Percentiles rank a stretch among this genome's conserved stretches.
These are phyloP conservation scores for Castanea mollissima DNA, from an alignment of 306 rosid species.

Conservation along the genomic window DNA sequence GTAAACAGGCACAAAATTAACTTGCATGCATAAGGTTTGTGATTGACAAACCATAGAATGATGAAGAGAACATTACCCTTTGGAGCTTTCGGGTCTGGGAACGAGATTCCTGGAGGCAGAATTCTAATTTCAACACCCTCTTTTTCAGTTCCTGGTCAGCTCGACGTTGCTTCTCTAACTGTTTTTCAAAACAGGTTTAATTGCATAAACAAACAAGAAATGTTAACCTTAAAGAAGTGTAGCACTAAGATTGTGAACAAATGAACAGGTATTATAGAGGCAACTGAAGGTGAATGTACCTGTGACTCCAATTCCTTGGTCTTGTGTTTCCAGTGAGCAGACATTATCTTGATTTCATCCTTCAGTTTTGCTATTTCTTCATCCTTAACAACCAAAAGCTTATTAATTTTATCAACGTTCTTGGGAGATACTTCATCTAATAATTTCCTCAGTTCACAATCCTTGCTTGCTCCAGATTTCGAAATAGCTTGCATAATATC, in stretches of 20 bases:
- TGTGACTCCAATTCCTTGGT: constrained; percentile 94
- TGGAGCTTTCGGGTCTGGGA: constrained; percentile 92
- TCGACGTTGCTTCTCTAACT: constrained; percentile 95
- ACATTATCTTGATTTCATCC: constrained; percentile 81
- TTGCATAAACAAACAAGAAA: constrained; percentile 16
- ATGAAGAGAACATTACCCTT: constrained; percentile 52
- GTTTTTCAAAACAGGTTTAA: constrained; percentile 28
- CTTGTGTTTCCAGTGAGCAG: constrained; percentile 86
- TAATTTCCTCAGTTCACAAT: constrained; percentile 67
- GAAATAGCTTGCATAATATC: constrained; percentile 81
- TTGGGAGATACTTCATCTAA: constrained; percentile 85
- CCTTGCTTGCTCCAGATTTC: constrained; percentile 63
- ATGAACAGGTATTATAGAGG: not conserved
- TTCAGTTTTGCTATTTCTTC: constrained; percentile 67
- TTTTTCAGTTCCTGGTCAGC: constrained; percentile 92
- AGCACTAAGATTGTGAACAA: not conserved
- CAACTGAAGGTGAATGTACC: constrained; percentile 42
- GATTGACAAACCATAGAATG: not conserved
- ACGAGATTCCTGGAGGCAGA: constrained; percentile 94
- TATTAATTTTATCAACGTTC: constrained; percentile 77
- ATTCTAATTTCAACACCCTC: constrained; percentile 86
- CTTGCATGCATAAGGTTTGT: not conserved
- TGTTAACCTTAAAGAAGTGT: constrained; percentile 2
- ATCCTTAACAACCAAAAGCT: constrained; percentile 69
- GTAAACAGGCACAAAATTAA: not conserved